These are phyloP conservation scores for Gossypium australe DNA, from an alignment of 345 rosid species.

Conservation along the genomic window DNA sequence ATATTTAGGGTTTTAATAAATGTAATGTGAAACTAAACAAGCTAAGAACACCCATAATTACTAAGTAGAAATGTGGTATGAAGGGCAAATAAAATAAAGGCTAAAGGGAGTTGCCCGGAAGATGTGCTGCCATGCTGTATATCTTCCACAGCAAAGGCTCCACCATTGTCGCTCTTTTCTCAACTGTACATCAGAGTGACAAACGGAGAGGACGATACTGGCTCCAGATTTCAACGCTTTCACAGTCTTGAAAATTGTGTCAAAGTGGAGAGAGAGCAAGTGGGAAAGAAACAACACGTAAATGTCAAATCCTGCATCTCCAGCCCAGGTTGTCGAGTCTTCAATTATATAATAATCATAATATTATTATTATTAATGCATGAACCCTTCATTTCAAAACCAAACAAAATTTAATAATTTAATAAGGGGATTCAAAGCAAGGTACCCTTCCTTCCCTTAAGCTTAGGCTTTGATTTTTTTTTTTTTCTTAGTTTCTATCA, in stretches of 20 bases:
- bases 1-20: no score
- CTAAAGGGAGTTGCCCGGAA: constrained; percentile 37
- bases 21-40: no score
- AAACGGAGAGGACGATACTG: constrained; percentile 86
- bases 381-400: not conserved
- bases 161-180: constrained; percentile 5
- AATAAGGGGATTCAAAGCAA: not conserved
- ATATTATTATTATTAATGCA: not conserved
- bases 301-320: constrained; percentile 69
- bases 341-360: not conserved
- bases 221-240: constrained; percentile 73
- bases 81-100: not conserved
- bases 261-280: constrained; percentile 22
- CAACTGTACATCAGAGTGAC: constrained; percentile 51
- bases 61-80: no score
- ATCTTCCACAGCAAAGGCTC: not conserved
- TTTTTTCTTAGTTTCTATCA: not conserved
- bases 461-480: not conserved
- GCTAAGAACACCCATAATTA: not conserved
- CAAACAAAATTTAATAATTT: not conserved
- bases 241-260: constrained; percentile 68
- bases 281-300: constrained; percentile 45
- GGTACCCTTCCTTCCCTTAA: not conserved
- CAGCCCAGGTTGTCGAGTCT: constrained; percentile 49
- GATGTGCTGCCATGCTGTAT: constrained; percentile 39